phyloP scores from a whole-genome alignment of 805 yeast genomes.

The Candida koratica region DNA sequence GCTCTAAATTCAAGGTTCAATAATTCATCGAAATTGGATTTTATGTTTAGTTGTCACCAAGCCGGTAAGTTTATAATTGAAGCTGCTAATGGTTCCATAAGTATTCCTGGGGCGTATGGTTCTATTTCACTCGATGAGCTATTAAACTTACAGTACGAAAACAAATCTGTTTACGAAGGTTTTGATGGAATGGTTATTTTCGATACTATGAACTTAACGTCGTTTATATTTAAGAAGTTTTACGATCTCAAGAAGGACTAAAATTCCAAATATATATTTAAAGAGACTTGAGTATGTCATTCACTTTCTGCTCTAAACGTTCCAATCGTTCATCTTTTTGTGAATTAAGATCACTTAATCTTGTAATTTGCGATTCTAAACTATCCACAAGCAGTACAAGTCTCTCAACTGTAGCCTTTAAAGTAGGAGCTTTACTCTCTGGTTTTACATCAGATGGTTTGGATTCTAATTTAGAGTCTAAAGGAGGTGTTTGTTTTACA shows the following conservation, averaged over 20 bases:
- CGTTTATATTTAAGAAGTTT: constrained; percentile 71
- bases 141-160: constrained; percentile 70
- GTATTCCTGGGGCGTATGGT: constrained; percentile 54
- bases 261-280: constrained; percentile 1
- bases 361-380: constrained; percentile 53
- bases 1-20: constrained; percentile 33
- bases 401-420: constrained; percentile 69
- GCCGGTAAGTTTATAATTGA: constrained; percentile 73
- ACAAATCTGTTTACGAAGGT: constrained; percentile 47
- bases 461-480: constrained; percentile 16
- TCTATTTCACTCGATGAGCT: constrained; percentile 67
- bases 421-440: constrained; percentile 49
- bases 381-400: constrained; percentile 54
- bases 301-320: constrained; percentile 58
- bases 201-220: constrained; percentile 63
- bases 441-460: constrained; percentile 17
- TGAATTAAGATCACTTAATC: constrained; percentile 49
- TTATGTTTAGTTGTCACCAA: constrained; percentile 72
- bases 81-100: constrained; percentile 67
- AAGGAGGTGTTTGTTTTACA: background rate
- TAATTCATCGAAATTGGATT: constrained; percentile 62
- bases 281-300: constrained; percentile 41
- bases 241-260: constrained; percentile 48
- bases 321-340: constrained; percentile 63
- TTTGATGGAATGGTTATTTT: constrained; percentile 68